Base-by-base conservation (phyloP, 345 rosid species). In the Aethionema arabicum region DNA sequence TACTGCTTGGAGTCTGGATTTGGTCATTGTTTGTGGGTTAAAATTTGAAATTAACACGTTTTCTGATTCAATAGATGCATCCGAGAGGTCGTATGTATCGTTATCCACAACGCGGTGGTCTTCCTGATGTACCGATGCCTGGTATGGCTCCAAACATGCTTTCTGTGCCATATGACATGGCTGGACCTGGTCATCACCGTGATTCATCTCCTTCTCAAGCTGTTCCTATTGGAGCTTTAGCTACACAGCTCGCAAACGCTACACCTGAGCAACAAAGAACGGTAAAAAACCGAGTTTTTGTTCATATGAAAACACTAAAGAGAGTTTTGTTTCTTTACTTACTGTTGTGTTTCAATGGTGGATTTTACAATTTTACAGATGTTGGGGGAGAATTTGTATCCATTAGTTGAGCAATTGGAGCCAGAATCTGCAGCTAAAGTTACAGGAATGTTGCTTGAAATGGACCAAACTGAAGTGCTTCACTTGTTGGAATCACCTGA, bases 201-300 rank as follows among this genome's bases (percentile, higher is more conserved):
- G 95, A 83, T 67, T 72, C 86, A 30, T 47, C 81, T 44, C 42
- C 72, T 52, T 75, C 90, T 65, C 98, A 82, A 59, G 31, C 91
- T 47, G 60, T 92, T 60, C 98, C 97, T 0, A 84, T 92, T 32
- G 85, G 83, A 45, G 93, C 98, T 72, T 67, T 92, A 82, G 91
- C 95, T 47, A 65, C 85, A 69, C 84, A 88, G 5, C 97, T 92
- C 43, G 98, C 98, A 31, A 89, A 92, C 78, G 84, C 98, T 31
- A 43, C 79, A 48, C 89, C 93, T 10, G 97, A 89, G 52, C 85
- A 80, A 72, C 98, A 89, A 82, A 87, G 98, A 70, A 87, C 83
- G 77, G 98, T 92, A 80, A 55, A 78, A 55, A 38, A 16, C 51
- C 13, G 11, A 37, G 41, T 50, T n/a, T n/a, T 12, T 36, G 77